Conservation (phyloP, 75 land plant species). For the Cunninghamia lanceolata region DNA sequence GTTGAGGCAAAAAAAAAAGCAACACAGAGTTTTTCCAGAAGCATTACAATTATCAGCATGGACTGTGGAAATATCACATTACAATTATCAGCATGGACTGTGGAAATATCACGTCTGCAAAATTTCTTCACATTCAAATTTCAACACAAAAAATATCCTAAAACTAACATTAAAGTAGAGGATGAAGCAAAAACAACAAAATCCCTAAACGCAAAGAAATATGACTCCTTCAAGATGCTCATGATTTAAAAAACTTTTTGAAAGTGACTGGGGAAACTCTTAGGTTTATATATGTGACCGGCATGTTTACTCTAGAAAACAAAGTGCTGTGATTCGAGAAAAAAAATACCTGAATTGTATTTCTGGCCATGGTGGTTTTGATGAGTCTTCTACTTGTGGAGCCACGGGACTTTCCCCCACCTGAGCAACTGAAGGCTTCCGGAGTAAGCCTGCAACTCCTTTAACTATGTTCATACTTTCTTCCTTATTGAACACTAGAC, state of each 20-base stretch:
- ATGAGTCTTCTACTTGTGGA: constrained; percentile 19
- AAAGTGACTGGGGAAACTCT: neutral
- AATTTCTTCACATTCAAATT: neutral
- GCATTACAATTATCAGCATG: too few relatives aligned
- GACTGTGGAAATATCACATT: too few relatives aligned
- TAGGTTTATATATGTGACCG: neutral
- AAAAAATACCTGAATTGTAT: constrained; percentile 45
- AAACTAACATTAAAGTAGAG: neutral
- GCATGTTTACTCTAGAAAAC: neutral
- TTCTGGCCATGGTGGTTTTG: constrained; percentile 34
- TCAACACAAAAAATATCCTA: neutral
- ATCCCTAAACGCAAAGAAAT: neutral
- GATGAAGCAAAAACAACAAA: neutral
- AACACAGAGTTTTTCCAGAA: too few relatives aligned
- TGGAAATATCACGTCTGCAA: too few relatives aligned
- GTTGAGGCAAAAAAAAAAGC: too few relatives aligned
- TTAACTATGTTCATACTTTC: constrained; percentile 70
- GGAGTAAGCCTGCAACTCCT: constrained; percentile 73
- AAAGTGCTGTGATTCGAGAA: neutral
- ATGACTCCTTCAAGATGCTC: neutral
- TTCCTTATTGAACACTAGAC: neutral
- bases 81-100: too few relatives aligned
- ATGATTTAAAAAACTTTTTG: neutral
- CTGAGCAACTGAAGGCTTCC: constrained; percentile 50
- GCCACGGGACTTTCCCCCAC: constrained; percentile 25